A percentile compares a stretch with the other conserved stretches of the same genome.
Evolutionary conservation across 83 land plant species (phyloP).

Genomic region (Picea abies): DNA sequence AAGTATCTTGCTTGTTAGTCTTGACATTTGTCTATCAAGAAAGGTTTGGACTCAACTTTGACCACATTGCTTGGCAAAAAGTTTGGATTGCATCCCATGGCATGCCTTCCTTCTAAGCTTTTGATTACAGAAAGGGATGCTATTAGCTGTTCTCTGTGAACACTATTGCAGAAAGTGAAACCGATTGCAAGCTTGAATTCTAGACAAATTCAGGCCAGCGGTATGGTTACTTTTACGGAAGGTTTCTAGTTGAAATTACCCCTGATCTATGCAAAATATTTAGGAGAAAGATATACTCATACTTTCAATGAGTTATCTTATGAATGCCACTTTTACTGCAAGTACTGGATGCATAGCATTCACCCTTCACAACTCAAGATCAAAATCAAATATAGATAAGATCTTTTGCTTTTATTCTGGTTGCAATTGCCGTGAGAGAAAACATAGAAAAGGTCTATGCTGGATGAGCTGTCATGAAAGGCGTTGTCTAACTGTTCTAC

Average conservation of each 20-base stretch:
- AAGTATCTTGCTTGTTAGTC: not conserved
- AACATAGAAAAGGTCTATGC: too few relatives aligned
- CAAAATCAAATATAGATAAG: too few relatives aligned
- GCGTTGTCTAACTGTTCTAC: too few relatives aligned
- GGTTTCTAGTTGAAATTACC: not conserved
- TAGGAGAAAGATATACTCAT: too few relatives aligned
- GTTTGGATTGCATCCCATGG: not conserved
- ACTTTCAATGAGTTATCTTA: too few relatives aligned
- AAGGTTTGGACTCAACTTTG: not conserved
- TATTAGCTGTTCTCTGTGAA: not conserved
- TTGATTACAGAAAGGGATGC: not conserved
- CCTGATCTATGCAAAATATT: not conserved
- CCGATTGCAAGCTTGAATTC: not conserved
- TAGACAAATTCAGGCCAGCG: not conserved
- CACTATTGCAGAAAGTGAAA: not conserved
- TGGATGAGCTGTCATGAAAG: too few relatives aligned
- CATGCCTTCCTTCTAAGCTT: not conserved
- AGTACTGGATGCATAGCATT: too few relatives aligned
- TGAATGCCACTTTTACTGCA: too few relatives aligned
- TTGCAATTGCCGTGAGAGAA: too few relatives aligned
- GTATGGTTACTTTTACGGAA: too few relatives aligned
- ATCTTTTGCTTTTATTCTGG: too few relatives aligned
- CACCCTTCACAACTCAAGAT: too few relatives aligned
- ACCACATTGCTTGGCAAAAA: not conserved
- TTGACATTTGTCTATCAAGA: not conserved